Conservation (phyloP, 176 grass and related monocot genomes). For the Saccharum spontaneum region DNA sequence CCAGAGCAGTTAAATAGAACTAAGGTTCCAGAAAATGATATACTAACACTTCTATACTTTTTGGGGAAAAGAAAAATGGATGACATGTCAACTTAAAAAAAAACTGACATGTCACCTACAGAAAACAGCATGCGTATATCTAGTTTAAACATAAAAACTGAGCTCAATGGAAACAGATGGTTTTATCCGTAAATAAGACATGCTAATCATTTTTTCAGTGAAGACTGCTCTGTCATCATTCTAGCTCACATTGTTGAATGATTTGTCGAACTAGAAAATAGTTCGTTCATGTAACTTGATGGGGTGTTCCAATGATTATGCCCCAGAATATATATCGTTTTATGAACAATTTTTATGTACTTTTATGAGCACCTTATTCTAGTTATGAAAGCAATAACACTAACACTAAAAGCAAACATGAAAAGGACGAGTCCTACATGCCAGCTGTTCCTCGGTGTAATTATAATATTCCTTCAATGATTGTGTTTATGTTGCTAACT, state of each 20-base stretch:
- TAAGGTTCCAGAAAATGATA: slow-evolving; percentile 8
- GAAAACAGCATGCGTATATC: background rate
- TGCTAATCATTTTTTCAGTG: background rate
- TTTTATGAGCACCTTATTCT: background rate
- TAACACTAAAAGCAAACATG: background rate
- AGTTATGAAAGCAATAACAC: background rate
- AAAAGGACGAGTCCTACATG: background rate
- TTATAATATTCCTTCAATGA: background rate
- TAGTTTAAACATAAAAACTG: background rate
- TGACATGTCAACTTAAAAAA: background rate
- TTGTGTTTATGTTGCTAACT: background rate
- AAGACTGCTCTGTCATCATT: background rate
- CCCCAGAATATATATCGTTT: background rate
- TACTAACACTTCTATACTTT: background rate
- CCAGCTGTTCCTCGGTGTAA: background rate
- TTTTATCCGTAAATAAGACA: background rate
- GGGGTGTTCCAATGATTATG: background rate
- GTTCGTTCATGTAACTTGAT: background rate
- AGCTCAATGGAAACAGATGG: background rate
- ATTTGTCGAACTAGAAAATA: background rate
- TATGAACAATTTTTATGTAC: background rate
- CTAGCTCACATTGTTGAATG: background rate
- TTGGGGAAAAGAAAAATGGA: background rate
- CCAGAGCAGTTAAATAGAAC: background rate
- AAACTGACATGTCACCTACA: background rate